Conservation (phyloP, 139 green algal genomes). For the Chlorokybus atmophyticus region DNA sequence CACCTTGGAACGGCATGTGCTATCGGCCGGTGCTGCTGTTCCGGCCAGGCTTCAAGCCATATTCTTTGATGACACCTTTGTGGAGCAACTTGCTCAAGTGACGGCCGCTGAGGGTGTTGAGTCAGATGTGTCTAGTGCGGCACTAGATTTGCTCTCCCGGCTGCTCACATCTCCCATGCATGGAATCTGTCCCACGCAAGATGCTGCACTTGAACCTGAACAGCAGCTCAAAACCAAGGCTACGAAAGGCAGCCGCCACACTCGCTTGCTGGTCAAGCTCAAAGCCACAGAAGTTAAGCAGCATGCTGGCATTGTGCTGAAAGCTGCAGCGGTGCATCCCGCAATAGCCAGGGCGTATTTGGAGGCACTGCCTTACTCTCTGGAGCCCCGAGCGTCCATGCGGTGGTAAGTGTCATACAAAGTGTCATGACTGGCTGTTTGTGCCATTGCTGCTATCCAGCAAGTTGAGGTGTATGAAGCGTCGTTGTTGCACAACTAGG, state of each 20-base stretch:
- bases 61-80: neutral
- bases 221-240: neutral
- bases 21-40: no score
- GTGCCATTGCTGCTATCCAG: no score
- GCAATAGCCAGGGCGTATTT: conserved; percentile 38
- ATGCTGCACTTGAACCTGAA: no score
- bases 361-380: conserved; percentile 30
- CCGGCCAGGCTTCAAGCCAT: neutral
- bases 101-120: no score
- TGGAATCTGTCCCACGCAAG: no score
- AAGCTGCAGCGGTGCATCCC: conserved; percentile 15
- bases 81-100: neutral
- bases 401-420: conserved; percentile 33
- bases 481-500: no score
- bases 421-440: no score
- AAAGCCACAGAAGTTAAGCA: conserved; percentile 1
- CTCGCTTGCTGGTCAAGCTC: conserved; percentile 1
- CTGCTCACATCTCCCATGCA: no score
- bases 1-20: no score
- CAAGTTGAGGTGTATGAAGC: no score
- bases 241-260: neutral
- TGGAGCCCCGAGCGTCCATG: conserved; percentile 34
- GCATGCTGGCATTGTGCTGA: conserved; percentile 26
- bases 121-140: no score
- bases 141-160: no score